phyloP scores from a whole-genome alignment of 257 asterid genomes.

The Nicotiana noctiflora region DNA sequence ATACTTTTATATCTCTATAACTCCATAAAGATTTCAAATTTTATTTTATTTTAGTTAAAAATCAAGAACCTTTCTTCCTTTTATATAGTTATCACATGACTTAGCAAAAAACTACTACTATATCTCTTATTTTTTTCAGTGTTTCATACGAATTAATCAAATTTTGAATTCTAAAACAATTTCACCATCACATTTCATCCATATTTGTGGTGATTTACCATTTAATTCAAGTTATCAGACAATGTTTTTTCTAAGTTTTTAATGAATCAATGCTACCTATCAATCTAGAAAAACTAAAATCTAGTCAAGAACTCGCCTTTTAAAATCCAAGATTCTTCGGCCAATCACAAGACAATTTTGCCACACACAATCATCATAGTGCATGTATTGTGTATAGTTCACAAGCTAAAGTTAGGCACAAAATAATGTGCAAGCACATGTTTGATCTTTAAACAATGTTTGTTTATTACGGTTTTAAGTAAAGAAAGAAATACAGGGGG shows the following conservation, averaged over 20 bases:
- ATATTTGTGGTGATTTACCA: neutral
- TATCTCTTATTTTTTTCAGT: too few relatives aligned
- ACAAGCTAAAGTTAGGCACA: conserved; percentile 31
- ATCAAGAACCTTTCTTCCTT: too few relatives aligned
- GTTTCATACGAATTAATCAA: too few relatives aligned
- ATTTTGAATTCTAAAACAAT: neutral
- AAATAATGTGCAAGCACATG: conserved; percentile 67
- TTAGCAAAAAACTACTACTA: too few relatives aligned
- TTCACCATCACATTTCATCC: neutral
- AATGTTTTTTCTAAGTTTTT: neutral
- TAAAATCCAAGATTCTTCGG: conserved; percentile 26
- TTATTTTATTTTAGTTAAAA: too few relatives aligned
- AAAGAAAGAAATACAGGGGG: neutral
- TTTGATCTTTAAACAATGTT: conserved; percentile 8
- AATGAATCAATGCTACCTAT: neutral
- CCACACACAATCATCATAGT: conserved; percentile 10
- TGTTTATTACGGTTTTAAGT: neutral
- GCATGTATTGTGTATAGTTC: conserved; percentile 19
- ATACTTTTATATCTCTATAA: neutral
- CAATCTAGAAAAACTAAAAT: neutral
- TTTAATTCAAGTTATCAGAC: neutral
- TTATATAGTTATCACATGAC: neutral
- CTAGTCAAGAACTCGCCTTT: neutral
- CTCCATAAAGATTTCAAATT: neutral
- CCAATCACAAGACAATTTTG: conserved; percentile 24